phyloP scores from a whole-genome alignment of 2,329 filamentous ascomycete genomes.

The Sporothrix variecibatus region DNA sequence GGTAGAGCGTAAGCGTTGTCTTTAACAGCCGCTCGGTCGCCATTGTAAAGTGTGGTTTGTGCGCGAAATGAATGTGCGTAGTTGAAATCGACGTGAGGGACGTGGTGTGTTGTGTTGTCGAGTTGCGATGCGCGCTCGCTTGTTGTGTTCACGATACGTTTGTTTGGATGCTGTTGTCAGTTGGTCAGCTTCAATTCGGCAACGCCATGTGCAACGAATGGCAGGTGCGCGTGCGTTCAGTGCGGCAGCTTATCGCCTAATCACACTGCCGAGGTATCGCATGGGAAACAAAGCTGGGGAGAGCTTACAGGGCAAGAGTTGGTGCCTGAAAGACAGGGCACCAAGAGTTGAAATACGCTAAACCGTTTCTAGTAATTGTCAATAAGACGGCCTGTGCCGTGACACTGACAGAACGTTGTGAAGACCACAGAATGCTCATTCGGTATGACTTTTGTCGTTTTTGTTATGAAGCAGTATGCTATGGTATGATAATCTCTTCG shows the following conservation, averaged over 20 bases:
- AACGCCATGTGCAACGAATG: background rate
- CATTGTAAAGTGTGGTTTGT: constrained; percentile 47
- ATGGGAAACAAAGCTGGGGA: background rate
- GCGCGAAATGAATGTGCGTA: background rate
- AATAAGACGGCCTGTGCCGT: background rate
- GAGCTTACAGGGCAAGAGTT: background rate
- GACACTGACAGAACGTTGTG: background rate
- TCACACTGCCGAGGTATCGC: constrained; percentile 21
- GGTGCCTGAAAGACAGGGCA: background rate
- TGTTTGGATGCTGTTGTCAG: background rate
- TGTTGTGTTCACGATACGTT: background rate
- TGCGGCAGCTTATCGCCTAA: constrained; percentile 5
- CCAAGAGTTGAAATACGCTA: background rate
- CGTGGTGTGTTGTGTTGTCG: background rate
- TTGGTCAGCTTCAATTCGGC: background rate
- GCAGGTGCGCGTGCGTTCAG: background rate
- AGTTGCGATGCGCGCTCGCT: background rate
- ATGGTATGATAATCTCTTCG: too few relatives aligned
- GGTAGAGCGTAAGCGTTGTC: constrained; percentile 63
- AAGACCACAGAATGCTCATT: background rate
- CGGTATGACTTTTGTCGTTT: too few relatives aligned
- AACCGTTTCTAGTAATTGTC: background rate
- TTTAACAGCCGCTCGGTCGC: constrained; percentile 67
- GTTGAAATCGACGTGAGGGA: background rate
- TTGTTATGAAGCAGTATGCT: too few relatives aligned